Evolutionary conservation across 2,329 filamentous ascomycete species (phyloP).

Genomic region (Penicillium sp.): DNA sequence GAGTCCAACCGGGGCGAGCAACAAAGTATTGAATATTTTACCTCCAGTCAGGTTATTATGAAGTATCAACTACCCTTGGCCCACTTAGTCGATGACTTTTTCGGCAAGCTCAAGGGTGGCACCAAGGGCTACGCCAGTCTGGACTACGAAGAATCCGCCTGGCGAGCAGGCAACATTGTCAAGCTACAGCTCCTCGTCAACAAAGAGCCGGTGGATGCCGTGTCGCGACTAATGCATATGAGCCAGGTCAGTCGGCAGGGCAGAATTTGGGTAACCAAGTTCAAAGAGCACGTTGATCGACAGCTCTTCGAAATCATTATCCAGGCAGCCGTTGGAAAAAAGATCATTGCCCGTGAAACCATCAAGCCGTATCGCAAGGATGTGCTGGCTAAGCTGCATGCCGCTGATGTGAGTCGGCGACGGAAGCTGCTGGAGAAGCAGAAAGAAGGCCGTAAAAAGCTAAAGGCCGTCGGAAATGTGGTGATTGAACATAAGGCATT

Average conservation of each 20-base stretch:
- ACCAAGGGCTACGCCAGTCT: constrained; percentile 95
- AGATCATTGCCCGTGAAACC: constrained; percentile 85
- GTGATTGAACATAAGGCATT: constrained; percentile 96
- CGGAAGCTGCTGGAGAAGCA: constrained; percentile 92
- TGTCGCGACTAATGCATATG: constrained; percentile 81
- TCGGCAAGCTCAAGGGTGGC: constrained; percentile 88
- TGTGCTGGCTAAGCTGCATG: constrained; percentile 88
- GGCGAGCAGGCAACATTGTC: constrained; percentile 73
- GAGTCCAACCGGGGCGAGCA: constrained; percentile 86
- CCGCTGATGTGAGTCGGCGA: constrained; percentile 77
- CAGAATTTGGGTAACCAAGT: constrained; percentile 86
- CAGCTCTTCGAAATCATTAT: constrained; percentile 98
- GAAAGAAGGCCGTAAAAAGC: constrained; percentile 87
- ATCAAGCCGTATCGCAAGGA: constrained; percentile 97
- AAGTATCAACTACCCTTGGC: constrained; percentile 87
- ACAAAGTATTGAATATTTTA: constrained; percentile 85
- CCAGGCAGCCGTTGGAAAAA: constrained; percentile 79
- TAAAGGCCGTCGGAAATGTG: constrained; percentile 77
- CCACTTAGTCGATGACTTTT: constrained; percentile 93
- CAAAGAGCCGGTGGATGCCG: constrained; percentile 87
- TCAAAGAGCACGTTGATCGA: constrained; percentile 92
- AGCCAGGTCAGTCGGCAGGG: constrained; percentile 80
- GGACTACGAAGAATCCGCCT: constrained; percentile 95
- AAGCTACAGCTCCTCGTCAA: constrained; percentile 95
- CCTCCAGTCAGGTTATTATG: constrained; percentile 85